phyloP scores from a whole-genome alignment of 345 rosid genomes.

The Brassica carinata region DNA sequence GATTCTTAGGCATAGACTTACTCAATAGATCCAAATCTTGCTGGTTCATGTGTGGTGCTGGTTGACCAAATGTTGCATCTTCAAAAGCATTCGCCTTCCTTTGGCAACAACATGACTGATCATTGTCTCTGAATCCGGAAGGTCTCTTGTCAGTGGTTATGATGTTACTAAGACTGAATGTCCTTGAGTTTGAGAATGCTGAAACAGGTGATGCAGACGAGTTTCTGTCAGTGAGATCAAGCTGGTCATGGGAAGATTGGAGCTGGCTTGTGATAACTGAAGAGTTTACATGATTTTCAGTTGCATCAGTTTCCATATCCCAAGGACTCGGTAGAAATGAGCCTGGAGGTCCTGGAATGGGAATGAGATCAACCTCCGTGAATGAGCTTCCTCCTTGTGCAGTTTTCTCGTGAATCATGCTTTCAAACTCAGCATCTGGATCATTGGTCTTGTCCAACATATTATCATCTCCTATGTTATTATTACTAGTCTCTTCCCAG shows the following conservation, averaged over 20 bases:
- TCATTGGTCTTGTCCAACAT: slow-evolving; percentile 19
- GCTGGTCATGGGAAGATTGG: slow-evolving; percentile 73
- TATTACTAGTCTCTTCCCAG: slow-evolving; percentile 29
- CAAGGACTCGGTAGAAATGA: slow-evolving; percentile 94
- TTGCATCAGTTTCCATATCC: slow-evolving; percentile 60
- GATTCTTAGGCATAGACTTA: slow-evolving; percentile 16
- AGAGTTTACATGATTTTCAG: slow-evolving; percentile 82
- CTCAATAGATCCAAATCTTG: slow-evolving; percentile 16
- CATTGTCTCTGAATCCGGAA: slow-evolving; percentile 46
- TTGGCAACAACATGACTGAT: slow-evolving; percentile 89
- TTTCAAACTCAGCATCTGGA: slow-evolving; percentile 39
- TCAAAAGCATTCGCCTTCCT: slow-evolving; percentile 51
- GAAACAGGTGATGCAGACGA: slow-evolving; percentile 82
- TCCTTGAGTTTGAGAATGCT: slow-evolving; percentile 35
- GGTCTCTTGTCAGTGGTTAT: slow-evolving; percentile 31
- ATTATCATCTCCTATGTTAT: slow-evolving; percentile 21
- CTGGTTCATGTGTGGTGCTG: slow-evolving; percentile 10
- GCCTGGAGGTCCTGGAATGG: slow-evolving; percentile 97
- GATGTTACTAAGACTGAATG: slow-evolving; percentile 20
- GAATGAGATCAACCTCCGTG: slow-evolving; percentile 86
- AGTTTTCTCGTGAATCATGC: slow-evolving; percentile 42
- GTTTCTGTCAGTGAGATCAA: slow-evolving; percentile 64
- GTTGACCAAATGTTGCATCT: slow-evolving; percentile 9
- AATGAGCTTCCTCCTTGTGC: slow-evolving; percentile 49
- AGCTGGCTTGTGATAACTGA: slow-evolving; percentile 73